These are phyloP conservation scores for Globisporangium echinulatum DNA, from an alignment of 352 stramenopile species.

Conservation along the genomic window DNA sequence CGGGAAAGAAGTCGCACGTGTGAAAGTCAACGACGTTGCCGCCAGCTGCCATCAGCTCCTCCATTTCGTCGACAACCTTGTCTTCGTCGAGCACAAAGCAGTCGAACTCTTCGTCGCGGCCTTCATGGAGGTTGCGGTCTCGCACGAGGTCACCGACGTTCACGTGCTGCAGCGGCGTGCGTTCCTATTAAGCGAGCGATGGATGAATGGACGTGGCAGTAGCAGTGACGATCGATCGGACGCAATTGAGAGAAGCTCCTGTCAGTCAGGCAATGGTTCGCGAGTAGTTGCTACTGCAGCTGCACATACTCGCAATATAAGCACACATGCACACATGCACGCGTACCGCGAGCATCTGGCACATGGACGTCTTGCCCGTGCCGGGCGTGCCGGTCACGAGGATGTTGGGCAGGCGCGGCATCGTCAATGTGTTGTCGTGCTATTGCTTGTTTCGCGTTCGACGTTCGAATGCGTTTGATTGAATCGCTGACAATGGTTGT, in stretches of 20 bases:
- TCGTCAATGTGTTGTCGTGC: slow-evolving; percentile 9
- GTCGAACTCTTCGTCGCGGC: slow-evolving; percentile 93
- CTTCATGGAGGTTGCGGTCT: slow-evolving; percentile 70
- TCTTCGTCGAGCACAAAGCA: slow-evolving; percentile 97
- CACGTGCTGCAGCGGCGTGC: slow-evolving; percentile 86
- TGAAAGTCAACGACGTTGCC: slow-evolving; percentile 96
- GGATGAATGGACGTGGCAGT: not conserved
- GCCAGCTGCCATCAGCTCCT: slow-evolving; percentile 86
- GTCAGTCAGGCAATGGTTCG: not conserved
- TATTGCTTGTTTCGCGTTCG: not conserved
- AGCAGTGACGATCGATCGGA: not conserved
- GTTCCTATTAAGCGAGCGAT: slow-evolving; percentile 35
- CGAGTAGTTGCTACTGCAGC: not conserved
- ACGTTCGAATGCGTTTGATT: too few species aligned
- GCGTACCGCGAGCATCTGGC: slow-evolving; percentile 84
- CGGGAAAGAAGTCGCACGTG: slow-evolving; percentile 96
- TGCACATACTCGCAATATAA: not conserved
- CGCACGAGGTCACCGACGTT: slow-evolving; percentile 94
- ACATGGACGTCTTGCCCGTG: slow-evolving; percentile 93
- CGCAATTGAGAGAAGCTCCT: not conserved
- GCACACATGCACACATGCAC: not conserved
- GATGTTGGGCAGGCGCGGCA: slow-evolving; percentile 89
- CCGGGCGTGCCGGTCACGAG: slow-evolving; percentile 97
- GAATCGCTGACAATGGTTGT: too few species aligned
- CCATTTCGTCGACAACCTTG: slow-evolving; percentile 95